Conservation (phyloP, 2,329 filamentous ascomycete genomes). For the Ophiocordyceps robertsii region DNA sequence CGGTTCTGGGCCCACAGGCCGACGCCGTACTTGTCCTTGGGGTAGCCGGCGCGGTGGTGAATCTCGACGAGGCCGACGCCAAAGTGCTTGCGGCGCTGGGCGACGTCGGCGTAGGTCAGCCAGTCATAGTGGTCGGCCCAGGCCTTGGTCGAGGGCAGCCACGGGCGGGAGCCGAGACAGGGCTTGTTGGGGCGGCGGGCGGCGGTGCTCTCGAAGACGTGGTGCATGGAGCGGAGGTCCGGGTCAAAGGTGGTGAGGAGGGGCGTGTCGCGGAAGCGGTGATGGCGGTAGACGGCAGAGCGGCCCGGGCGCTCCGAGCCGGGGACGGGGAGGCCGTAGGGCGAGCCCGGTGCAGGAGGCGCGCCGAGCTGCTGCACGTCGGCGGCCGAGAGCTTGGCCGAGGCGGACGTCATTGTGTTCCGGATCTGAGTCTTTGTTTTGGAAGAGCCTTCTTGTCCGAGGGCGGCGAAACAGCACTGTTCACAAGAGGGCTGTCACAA, state of each 20-base stretch:
- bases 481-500: too few relatives aligned
- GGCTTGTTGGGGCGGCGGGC: slow-evolving; percentile 50
- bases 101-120: slow-evolving; percentile 71
- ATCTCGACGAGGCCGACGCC: slow-evolving; percentile 77
- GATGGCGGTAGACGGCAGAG: slow-evolving; percentile 70
- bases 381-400: slow-evolving; percentile 25
- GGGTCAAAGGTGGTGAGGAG: slow-evolving; percentile 63
- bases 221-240: slow-evolving; percentile 57
- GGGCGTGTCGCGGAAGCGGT: slow-evolving; percentile 57
- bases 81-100: slow-evolving; percentile 66
- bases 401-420: slow-evolving; percentile 17
- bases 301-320: slow-evolving; percentile 62
- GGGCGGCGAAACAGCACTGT: too few relatives aligned
- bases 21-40: slow-evolving; percentile 51
- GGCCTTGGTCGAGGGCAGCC: slow-evolving; percentile 58
- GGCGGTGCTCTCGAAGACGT: slow-evolving; percentile 61
- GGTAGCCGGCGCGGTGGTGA: slow-evolving; percentile 57
- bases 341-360: slow-evolving; percentile 58
- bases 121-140: slow-evolving; percentile 68
- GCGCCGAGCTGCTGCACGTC: slow-evolving; percentile 39
- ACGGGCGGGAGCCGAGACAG: slow-evolving; percentile 71
- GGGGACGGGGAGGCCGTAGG: slow-evolving; percentile 67
- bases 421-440: too few relatives aligned
- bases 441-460: too few relatives aligned
- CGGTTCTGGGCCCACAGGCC: slow-evolving; percentile 82